Base-by-base conservation (phyloP, 768 basidiomycete species). In the Sistotremastrum suecicum region DNA sequence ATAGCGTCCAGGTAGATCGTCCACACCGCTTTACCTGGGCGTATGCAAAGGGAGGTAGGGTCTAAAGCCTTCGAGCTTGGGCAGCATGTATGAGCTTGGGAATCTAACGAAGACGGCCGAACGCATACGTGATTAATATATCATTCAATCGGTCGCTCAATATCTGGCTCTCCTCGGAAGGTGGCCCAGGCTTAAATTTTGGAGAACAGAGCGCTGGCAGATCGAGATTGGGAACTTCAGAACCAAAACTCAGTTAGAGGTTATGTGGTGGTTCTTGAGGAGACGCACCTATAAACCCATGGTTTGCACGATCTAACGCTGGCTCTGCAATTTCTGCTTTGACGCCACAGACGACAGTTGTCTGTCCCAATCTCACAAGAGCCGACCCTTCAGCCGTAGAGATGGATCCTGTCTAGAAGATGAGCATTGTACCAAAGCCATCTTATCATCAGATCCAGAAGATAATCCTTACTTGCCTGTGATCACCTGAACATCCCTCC, bases 301-400 rank as follows among this genome's bases (percentile, higher is more conserved):
- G 70, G 10, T 72, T 65, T 1, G 83, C 85, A 2, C 62, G 62
- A 51, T 89, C 80, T 11, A 94, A 58, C 53, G 87, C 84, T 4
- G 94, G 94, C 55, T 90, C 86, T 30, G 89, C 82, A 37, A 94
- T 82, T 63, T 98, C 92, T 9, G 89, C 91, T 58, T 95, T 97
- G 52, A 99, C 77, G 1, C 95, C 95, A 55, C 92, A 97, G 0
- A 97, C 86, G 35, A 98, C 69, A 1, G 89, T 97, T n/a, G 94
- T 95, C 41, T 86, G 74, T 12, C 95, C 95, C 48, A 97, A 59
- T 30, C 89, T 70, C 3, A 97, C 87, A 37, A 99, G 79, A 0
- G 92, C 80, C 4, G 91, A 95, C 0, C 92, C 91, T 51, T 91
- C 75, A 0, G 95, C 91, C 0, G 95, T 97, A 1, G 86, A 82